Conservation (phyloP, 2,329 filamentous ascomycete genomes). For the Ophiocordyceps camponoti-floridani region DNA sequence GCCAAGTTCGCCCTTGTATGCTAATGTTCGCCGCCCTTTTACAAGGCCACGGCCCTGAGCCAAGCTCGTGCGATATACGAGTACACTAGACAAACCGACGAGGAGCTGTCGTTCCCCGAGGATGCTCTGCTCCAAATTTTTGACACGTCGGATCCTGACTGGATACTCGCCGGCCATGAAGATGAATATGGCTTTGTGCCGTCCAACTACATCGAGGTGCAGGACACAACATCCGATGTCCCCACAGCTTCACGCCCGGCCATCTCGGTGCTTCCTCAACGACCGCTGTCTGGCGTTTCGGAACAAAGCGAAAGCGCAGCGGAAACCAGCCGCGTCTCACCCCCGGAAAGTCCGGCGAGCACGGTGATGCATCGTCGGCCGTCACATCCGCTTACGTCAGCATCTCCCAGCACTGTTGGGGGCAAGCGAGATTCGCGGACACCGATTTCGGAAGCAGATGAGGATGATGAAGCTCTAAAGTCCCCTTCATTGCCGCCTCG, state of each 20-base stretch:
- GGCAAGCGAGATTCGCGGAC: not conserved
- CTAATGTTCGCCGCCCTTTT: not conserved
- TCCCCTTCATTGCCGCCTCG: not conserved
- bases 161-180: slow-evolving; percentile 78
- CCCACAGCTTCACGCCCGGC: slow-evolving; percentile 14
- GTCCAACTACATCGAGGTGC: slow-evolving; percentile 81
- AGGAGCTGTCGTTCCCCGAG: slow-evolving; percentile 91
- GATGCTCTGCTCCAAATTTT: slow-evolving; percentile 70
- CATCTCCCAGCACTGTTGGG: not conserved
- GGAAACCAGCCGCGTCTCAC: not conserved
- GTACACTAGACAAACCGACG: slow-evolving; percentile 91
- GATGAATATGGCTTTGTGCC: slow-evolving; percentile 88
- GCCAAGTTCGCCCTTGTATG: not conserved
- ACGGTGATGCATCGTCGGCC: not conserved
- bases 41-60: slow-evolving; percentile 45
- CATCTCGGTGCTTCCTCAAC: slow-evolving; percentile 24
- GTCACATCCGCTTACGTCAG: not conserved
- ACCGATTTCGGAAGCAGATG: not conserved
- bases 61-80: slow-evolving; percentile 92
- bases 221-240: slow-evolving; percentile 26
- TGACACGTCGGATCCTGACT: slow-evolving; percentile 84
- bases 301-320: not conserved
- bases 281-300: slow-evolving; percentile 7
- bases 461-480: not conserved
- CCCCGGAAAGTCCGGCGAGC: not conserved